Evolutionary conservation across 192 early-diverging fungal genomes (phyloP).

Genomic region (Podochytrium sp.): DNA sequence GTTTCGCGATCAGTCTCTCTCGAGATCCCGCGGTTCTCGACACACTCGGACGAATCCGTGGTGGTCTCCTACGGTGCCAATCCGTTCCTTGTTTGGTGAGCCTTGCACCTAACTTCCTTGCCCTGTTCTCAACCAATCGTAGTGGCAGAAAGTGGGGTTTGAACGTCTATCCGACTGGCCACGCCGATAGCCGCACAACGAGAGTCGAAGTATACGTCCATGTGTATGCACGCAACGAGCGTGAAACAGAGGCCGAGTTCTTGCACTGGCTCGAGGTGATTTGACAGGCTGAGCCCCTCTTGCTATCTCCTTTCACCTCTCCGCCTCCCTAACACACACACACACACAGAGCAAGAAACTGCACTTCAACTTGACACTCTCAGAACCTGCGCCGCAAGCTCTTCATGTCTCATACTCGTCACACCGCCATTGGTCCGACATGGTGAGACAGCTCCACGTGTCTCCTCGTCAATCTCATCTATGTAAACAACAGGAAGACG

Average conservation of each 20-base stretch:
- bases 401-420: neutral
- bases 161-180: conserved; percentile 22
- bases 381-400: conserved; percentile 4
- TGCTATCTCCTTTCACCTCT: neutral
- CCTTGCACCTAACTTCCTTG: neutral
- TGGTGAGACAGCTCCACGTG: neutral
- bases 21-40: neutral
- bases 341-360: conserved; percentile 5
- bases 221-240: neutral
- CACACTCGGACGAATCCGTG: neutral
- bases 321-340: neutral
- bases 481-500: neutral
- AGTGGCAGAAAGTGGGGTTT: conserved; percentile 25
- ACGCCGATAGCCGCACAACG: neutral
- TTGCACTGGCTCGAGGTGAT: neutral
- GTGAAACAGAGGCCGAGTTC: conserved; percentile 17
- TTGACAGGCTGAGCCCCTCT: neutral
- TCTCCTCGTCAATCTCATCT: neutral
- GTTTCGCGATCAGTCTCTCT: neutral
- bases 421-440: neutral
- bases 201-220: conserved; percentile 18
- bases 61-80: conserved; percentile 1
- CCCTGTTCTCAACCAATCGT: neutral
- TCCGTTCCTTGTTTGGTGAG: conserved; percentile 24
- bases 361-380: neutral